Percentiles rank a stretch among this genome's conserved stretches.
Evolutionary conservation across 176 grass and related monocot species (phyloP).

Genomic region (Zea mays): DNA sequence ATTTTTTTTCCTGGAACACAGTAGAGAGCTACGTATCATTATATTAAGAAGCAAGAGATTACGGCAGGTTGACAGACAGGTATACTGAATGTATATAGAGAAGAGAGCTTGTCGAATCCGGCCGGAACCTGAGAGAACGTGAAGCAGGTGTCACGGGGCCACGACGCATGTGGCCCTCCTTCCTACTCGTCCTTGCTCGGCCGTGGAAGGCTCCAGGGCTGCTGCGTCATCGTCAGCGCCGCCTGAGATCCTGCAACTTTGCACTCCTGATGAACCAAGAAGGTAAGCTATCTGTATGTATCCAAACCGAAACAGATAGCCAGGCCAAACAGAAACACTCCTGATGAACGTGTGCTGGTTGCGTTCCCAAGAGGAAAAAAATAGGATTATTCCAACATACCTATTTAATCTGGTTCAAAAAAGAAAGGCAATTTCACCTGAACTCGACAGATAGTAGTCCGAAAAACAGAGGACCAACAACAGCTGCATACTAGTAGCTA

Average conservation of each 20-base stretch:
- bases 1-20: too few species aligned
- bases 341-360: neutral
- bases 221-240: neutral
- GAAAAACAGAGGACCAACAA: neutral
- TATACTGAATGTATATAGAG: neutral
- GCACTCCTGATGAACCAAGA: conserved; percentile 25
- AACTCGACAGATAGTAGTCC: neutral
- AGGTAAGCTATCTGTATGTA: conserved; percentile 24
- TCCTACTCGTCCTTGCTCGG: neutral
- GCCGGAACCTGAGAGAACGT: conserved; percentile 16
- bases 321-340: neutral
- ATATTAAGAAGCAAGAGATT: neutral
- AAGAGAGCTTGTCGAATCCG: neutral
- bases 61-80: neutral
- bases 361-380: neutral
- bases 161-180: neutral
- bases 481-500: conserved; percentile 27
- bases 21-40: too few species aligned
- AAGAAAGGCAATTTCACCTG: neutral
- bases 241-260: neutral
- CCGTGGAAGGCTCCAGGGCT: neutral
- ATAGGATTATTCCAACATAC: conserved; percentile 37
- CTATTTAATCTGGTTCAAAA: neutral
- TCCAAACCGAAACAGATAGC: conserved; percentile 5
- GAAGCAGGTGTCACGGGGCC: neutral